These are phyloP conservation scores for Arabidopsis lyrata DNA, from an alignment of 441 rosid genomes.

Conservation along the genomic window DNA sequence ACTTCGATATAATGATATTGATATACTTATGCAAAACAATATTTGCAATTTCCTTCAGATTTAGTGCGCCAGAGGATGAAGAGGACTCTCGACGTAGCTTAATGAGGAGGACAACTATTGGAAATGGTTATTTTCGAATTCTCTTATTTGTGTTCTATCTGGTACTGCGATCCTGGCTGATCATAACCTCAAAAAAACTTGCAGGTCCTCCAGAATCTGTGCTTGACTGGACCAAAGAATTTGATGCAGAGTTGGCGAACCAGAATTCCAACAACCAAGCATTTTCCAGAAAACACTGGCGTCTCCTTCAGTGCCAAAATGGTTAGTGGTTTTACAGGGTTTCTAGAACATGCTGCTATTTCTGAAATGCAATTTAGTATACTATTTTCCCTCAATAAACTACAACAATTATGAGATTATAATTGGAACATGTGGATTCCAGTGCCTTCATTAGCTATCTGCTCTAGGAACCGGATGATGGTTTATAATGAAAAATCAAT, in stretches of 20 bases:
- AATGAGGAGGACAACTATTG: constrained; percentile 90
- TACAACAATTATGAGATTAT: background rate
- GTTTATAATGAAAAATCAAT: constrained; percentile 11
- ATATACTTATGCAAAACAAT: constrained; percentile 22
- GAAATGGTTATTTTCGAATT: constrained; percentile 70
- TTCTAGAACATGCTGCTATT: constrained; percentile 28
- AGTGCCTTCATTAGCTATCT: constrained; percentile 20
- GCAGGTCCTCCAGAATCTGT: constrained; percentile 92
- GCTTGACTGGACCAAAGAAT: constrained; percentile 93
- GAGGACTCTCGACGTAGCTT: constrained; percentile 61
- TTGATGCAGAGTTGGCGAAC: constrained; percentile 79
- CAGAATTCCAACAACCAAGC: constrained; percentile 88
- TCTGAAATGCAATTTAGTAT: constrained; percentile 18
- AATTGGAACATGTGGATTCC: constrained; percentile 18
- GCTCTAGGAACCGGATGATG: constrained; percentile 20
- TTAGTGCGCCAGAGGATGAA: constrained; percentile 95
- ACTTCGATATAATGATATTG: background rate
- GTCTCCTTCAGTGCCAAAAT: constrained; percentile 98
- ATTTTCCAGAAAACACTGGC: constrained; percentile 98
- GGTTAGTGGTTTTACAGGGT: constrained; percentile 56
- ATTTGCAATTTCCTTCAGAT: constrained; percentile 55
- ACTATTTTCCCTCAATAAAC: background rate
- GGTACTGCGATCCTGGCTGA: constrained; percentile 17
- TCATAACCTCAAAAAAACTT: constrained; percentile 44
- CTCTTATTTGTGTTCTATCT: constrained; percentile 11